A percentile compares a stretch with the other conserved stretches of the same genome.
phyloP scores from a whole-genome alignment of 805 yeast genomes.

The Zygoascus bituminiphila region DNA sequence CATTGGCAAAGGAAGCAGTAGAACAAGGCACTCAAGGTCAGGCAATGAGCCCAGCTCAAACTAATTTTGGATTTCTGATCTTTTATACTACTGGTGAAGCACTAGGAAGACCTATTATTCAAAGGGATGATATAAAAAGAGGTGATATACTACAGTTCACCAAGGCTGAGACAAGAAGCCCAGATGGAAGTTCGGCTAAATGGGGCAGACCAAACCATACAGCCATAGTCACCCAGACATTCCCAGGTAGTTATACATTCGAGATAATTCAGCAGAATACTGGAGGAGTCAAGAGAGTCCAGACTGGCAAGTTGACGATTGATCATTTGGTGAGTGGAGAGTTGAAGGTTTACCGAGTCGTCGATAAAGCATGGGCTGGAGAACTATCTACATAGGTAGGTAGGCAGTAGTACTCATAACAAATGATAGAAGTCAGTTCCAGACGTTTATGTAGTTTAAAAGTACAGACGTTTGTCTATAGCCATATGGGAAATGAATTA shows the following conservation, averaged over 20 bases:
- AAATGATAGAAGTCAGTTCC: too few relatives aligned
- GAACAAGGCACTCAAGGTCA: slow-evolving; percentile 18
- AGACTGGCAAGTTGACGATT: slow-evolving; percentile 24
- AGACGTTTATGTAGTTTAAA: too few relatives aligned
- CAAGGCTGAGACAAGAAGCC: slow-evolving; percentile 21
- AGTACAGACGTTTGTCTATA: too few relatives aligned
- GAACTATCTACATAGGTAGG: slow-evolving; percentile 9
- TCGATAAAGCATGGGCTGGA: slow-evolving; percentile 28
- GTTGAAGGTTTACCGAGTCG: slow-evolving; percentile 27
- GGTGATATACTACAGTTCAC: slow-evolving; percentile 32
- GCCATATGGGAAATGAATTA: too few relatives aligned
- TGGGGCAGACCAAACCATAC: slow-evolving; percentile 33
- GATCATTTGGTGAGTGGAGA: slow-evolving; percentile 24
- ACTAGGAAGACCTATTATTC: slow-evolving; percentile 10
- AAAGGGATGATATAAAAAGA: slow-evolving; percentile 22
- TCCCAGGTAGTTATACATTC: slow-evolving; percentile 7
- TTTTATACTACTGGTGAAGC: slow-evolving; percentile 14
- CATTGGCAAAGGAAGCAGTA: slow-evolving; percentile 31
- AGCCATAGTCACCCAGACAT: slow-evolving; percentile 24
- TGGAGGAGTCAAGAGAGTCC: slow-evolving; percentile 25
- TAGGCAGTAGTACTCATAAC: too few relatives aligned
- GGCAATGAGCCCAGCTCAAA: slow-evolving; percentile 26
- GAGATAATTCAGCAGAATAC: slow-evolving; percentile 27
- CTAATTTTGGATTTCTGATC: slow-evolving; percentile 25
- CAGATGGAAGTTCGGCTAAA: slow-evolving; percentile 14